Conservation (phyloP, 805 yeast species). For the Yamadazyma nakazawae region DNA sequence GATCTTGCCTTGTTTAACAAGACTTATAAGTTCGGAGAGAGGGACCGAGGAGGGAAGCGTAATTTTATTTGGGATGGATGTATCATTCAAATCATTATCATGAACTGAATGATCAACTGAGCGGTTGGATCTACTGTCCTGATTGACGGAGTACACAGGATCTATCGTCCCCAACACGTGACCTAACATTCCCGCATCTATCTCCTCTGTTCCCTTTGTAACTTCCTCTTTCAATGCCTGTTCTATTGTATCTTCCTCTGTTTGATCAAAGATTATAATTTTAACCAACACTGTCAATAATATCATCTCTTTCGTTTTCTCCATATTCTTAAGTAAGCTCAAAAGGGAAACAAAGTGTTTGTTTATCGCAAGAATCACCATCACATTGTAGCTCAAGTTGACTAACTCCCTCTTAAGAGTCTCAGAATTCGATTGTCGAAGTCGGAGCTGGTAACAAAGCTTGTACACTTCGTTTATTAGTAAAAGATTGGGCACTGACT, state of each 20-base stretch:
- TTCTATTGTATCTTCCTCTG: neutral
- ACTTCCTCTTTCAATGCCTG: neutral
- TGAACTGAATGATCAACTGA: neutral
- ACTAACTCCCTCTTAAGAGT: conserved; percentile 17
- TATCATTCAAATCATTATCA: too few species aligned
- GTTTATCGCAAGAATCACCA: conserved; percentile 27
- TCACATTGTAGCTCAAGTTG: conserved; percentile 32
- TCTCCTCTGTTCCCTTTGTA: neutral
- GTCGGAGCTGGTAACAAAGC: conserved; percentile 36
- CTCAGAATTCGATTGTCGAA: conserved; percentile 15
- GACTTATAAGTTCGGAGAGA: neutral
- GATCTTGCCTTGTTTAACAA: conserved; percentile 16
- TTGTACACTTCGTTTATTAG: conserved; percentile 44
- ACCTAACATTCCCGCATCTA: neutral
- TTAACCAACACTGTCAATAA: neutral
- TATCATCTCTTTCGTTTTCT: neutral
- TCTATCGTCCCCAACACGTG: conserved; percentile 6
- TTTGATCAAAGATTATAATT: neutral
- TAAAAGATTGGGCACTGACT: conserved; percentile 39
- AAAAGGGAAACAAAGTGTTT: conserved; percentile 27
- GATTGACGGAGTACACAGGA: conserved; percentile 5
- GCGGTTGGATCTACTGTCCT: neutral
- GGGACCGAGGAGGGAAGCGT: neutral
- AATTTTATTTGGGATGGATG: neutral
- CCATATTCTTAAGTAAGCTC: conserved; percentile 22